Base-by-base conservation (phyloP, 345 rosid genomes). In the Hibiscus syriacus region DNA sequence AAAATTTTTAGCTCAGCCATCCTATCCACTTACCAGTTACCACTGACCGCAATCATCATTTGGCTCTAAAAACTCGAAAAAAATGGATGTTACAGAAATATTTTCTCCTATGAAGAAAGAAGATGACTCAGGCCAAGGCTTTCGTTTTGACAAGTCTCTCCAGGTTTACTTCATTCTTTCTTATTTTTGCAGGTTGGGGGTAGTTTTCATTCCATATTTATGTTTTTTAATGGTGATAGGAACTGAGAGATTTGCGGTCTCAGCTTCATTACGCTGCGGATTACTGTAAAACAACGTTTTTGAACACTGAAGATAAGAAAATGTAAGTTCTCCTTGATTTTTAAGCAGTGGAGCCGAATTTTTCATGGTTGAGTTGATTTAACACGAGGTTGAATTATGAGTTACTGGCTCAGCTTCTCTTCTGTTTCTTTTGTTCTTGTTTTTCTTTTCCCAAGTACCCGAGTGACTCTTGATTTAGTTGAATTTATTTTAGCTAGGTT, bases 231-330 rank as follows among this genome's bases (percentile, higher is more conserved):
- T 19, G 43, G 17, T n/a, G 60, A 4, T 55, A 86, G 95, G 95
- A 88, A 54, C 89, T 88, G 5, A 80, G 66, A 70, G 85, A 79
- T 64, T 75, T 88, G 79, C 77, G 84, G 22, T 81, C 91, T 32
- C 95, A 86, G 80, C 88, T 88, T 72, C 89, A 86, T 52, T 49
- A 73, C 25, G 91, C 92, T 11, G 91, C 91, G 2, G 88, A 81
- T 66, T 84, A 83, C 79, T 86, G 87, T 48, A 82, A 83, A 75
- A 57, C 79, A 3, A 75, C 81, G 0, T 88, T 88, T 80, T 68
- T 72, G 62, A 74, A 80, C 0, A 45, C 88, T 14, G 48, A 70
- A 43, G 78, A 84, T 29, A 83, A 83, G 82, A 78, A 16, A 59
- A 55, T 1, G 90, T 83, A 54, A 75, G 88, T 78, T 39, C 54